Base-by-base conservation (phyloP, 1,139 yeast species). In the Lodderomyces orthopsilosis region DNA sequence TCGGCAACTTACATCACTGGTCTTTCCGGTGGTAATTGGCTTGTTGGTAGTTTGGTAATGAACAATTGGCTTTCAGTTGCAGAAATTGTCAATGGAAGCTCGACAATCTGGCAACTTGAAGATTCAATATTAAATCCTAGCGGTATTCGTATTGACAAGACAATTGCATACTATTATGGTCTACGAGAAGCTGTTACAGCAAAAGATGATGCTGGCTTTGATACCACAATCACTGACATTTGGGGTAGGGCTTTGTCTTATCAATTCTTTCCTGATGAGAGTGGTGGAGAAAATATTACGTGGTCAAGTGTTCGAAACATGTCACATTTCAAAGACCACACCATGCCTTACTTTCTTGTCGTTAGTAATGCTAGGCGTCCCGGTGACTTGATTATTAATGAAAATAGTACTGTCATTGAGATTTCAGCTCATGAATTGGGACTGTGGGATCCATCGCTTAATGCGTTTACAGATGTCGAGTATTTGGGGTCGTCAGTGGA, bases 201-300 rank as follows among this genome's bases (percentile, higher is more conserved):
- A 2, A 73, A 72, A 48, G 43, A 50, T 33, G 60, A 57, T 30
- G 70, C 70, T 2, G 74, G 74, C 1, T 73, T 63, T 50, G 60
- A 61, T 9, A 59, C 66, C 19, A 56, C 74, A 6, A 51, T 71
- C 34, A 71, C 77, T 23, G 78, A 73, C 48, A 55, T 64, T 12
- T 73, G 77, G 78, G 77, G 76, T 1, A 51, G 75, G 26, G 72
- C 74, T 1, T 55, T 73, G 24, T 59, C 70, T 4, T 59, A 64
- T 49, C 74, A 69, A 48, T 68, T 72, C 43, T 61, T 68, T 46
- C 33, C 45, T 2, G 51, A 43, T n/a, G 46, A 53, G 23, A 47
- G 51, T 35, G 46, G 46, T 18, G 72, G 72, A 10, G 62, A 57
- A 17, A 62, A 66, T 46, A 41, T 62, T 5, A 68, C 74, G 9